A percentile compares a stretch with the other conserved stretches of the same genome.
Evolutionary conservation across 2,329 filamentous ascomycete genomes (phyloP).

Genomic region (Coniochaeta ligniaria): DNA sequence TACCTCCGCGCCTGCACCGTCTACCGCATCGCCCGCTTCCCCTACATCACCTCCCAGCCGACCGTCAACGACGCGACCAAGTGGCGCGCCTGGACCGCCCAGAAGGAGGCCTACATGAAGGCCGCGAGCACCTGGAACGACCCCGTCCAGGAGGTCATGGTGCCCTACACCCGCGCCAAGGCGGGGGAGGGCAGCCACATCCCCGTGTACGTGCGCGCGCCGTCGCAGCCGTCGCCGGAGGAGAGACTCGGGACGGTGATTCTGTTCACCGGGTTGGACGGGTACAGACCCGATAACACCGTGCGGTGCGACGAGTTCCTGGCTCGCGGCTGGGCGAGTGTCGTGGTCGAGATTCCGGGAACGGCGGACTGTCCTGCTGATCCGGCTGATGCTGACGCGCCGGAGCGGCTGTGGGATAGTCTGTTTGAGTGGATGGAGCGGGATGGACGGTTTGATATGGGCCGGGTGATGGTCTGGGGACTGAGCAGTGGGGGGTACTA

Average conservation of each 20-base stretch:
- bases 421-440: slow-evolving; percentile 51
- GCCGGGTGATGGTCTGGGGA: slow-evolving; percentile 54
- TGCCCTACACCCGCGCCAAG: slow-evolving; percentile 48
- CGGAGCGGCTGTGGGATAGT: slow-evolving; percentile 56
- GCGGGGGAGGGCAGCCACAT: slow-evolving; percentile 35
- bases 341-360: slow-evolving; percentile 59
- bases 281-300: slow-evolving; percentile 57
- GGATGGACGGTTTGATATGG: slow-evolving; percentile 46
- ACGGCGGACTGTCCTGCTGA: slow-evolving; percentile 63
- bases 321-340: slow-evolving; percentile 52
- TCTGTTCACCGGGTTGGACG: slow-evolving; percentile 55
- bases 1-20: slow-evolving; percentile 66
- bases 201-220: slow-evolving; percentile 59
- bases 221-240: slow-evolving; percentile 25
- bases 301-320: slow-evolving; percentile 54
- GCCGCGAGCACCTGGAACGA: slow-evolving; percentile 44
- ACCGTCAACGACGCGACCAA: slow-evolving; percentile 36
- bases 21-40: slow-evolving; percentile 69
- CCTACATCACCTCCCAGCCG: slow-evolving; percentile 36
- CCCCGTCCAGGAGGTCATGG: slow-evolving; percentile 54
- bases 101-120: slow-evolving; percentile 57
- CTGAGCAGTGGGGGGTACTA: slow-evolving; percentile 62
- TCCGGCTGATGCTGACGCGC: slow-evolving; percentile 47
- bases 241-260: slow-evolving; percentile 36
- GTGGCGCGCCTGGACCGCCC: slow-evolving; percentile 55